Conservation (phyloP, 2,329 filamentous ascomycete genomes). For the Alternaria angustiovoidea region DNA sequence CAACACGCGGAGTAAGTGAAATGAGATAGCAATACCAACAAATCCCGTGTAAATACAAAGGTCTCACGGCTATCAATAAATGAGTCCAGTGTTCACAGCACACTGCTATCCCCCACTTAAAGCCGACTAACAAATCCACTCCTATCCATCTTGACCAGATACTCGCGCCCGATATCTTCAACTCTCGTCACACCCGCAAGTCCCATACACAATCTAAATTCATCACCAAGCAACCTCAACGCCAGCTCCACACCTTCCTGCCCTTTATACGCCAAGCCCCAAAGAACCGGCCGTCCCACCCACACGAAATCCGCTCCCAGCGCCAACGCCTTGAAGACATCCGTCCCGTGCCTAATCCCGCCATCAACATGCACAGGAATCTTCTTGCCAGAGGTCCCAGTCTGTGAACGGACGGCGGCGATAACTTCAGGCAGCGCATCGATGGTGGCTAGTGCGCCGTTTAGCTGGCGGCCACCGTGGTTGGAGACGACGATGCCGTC, state of each 20-base stretch:
- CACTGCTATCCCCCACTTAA: constrained; percentile 47
- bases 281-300: constrained; percentile 63
- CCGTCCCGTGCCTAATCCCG: constrained; percentile 84
- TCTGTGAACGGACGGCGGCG: constrained; percentile 55
- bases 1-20: neutral
- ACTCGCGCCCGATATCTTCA: constrained; percentile 33
- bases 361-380: constrained; percentile 86
- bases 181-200: constrained; percentile 33
- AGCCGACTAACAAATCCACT: constrained; percentile 30
- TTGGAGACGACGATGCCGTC: constrained; percentile 60
- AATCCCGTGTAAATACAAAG: neutral
- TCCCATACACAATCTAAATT: constrained; percentile 36
- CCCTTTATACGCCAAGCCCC: constrained; percentile 65
- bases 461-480: constrained; percentile 62
- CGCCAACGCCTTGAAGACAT: constrained; percentile 93
- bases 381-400: constrained; percentile 9
- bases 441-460: constrained; percentile 53
- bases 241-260: constrained; percentile 33
- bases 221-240: constrained; percentile 27
- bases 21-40: neutral
- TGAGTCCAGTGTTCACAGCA: neutral
- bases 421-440: constrained; percentile 64
- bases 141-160: constrained; percentile 33
- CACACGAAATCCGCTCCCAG: constrained; percentile 91
- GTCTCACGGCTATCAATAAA: neutral